Base-by-base conservation (phyloP, 2,329 filamentous ascomycete species). In the Thermoascus crustaceus region DNA sequence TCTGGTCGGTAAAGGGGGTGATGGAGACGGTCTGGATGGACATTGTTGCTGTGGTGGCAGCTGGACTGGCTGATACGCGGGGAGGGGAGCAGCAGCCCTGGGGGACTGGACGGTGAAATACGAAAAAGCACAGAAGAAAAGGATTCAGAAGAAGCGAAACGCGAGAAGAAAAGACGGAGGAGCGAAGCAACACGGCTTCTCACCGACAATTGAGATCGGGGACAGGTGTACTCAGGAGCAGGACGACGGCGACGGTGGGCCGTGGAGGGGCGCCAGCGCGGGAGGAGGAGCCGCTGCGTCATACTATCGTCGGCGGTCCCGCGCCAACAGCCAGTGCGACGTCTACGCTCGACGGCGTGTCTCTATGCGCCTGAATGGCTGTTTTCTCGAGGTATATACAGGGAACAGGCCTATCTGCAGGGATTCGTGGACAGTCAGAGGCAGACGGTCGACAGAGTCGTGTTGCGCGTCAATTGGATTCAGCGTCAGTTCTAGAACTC, bases 1-100 rank as follows among this genome's bases (percentile, higher is more conserved):
- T 98, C 76, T 98, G 91, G 75, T 96, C 91, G 46, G 82, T 75
- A 67, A 91, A 95, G 41, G 88, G 78, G 63, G 78, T 79, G 64
- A 94, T 78, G 51, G 82, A 76, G 55, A 95, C 84, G 36, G 82
- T 85, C 66, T 85, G 75, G 65, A 80, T 67, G 60, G 70, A 76
- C 86, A 94, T 91, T 56, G 46, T 73, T 58, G 45, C 41, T 37
- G 25, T 34, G 11, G 11, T 22, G n/a, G n/a, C n/a, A n/a, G n/a
- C n/a, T n/a, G 17, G 21, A 30, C n/a, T 7, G 30, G 17, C n/a
- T 13, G 17, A n/a, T 13, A n/a, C 5, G 20, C 9, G 25, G 18
- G 31, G 24, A 23, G 25, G 33, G 23, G 29, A 35, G 38, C 32
- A 39, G 35, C 30, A 34, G 29, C 11, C 30, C 19, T 16, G 13